These are phyloP conservation scores for Lipomyces starkeyi DNA, from an alignment of 805 yeast genomes.

Conservation along the genomic window DNA sequence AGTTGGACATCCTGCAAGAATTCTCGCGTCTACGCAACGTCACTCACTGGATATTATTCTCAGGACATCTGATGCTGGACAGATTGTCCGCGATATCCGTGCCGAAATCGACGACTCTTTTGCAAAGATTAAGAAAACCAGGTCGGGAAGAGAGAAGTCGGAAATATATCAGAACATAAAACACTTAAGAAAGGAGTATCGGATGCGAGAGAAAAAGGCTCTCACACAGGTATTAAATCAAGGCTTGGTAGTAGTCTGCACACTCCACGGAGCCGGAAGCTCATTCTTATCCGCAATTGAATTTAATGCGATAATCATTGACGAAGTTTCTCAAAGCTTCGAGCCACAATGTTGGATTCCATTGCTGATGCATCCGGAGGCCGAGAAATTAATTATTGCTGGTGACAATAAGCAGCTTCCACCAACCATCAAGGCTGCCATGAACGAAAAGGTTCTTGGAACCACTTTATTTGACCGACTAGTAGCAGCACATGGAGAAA, in stretches of 20 bases:
- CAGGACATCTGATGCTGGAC: conserved; percentile 62
- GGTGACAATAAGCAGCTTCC: conserved; percentile 94
- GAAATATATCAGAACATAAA: conserved; percentile 73
- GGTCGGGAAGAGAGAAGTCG: conserved; percentile 66
- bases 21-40: conserved; percentile 62
- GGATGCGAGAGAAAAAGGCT: conserved; percentile 67
- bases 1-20: conserved; percentile 92
- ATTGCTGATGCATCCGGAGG: conserved; percentile 64
- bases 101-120: conserved; percentile 67
- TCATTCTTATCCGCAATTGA: conserved; percentile 46
- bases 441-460: conserved; percentile 56
- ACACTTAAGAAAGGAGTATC: conserved; percentile 70
- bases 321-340: conserved; percentile 91
- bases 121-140: conserved; percentile 64
- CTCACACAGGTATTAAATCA: conserved; percentile 61
- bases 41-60: conserved; percentile 81
- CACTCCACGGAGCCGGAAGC: conserved; percentile 74
- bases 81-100: conserved; percentile 68
- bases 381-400: conserved; percentile 72
- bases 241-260: conserved; percentile 75
- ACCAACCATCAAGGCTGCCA: conserved; percentile 72
- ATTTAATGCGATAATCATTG: conserved; percentile 85
- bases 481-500: conserved; percentile 54
- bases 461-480: conserved; percentile 83
- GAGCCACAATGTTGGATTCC: conserved; percentile 99